Evolutionary conservation across 2,329 filamentous ascomycete species (phyloP), one percentile per base, ranked within the genome.

Genomic region (Aspergillus fumigatiaffinis): DNA sequence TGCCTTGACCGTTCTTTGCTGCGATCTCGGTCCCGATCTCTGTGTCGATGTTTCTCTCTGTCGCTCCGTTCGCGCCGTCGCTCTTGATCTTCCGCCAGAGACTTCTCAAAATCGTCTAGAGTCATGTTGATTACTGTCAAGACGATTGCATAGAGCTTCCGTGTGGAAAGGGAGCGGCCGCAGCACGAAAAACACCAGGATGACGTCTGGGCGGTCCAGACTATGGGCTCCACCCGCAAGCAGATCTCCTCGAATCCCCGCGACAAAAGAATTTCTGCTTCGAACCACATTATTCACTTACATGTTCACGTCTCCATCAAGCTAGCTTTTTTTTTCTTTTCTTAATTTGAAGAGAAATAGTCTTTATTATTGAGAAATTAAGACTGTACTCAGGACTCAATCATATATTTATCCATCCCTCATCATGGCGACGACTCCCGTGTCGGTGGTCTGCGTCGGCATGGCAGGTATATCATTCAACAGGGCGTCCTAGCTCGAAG

Each of bases 391-490:
- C 14, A 38, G 4, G 32, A 38, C 32, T 35, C 14, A 1, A 38
- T 12, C 12, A 32, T 7, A 38, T 17, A 3, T 42, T n/a, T 41
- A 21, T n/a, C 17, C 12, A 21, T 51, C 32, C 38, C 54, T 60
- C 63, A 74, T 38, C 55, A 82, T 83, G 75, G 74, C 80, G 60
- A 68, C 73, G 58, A 76, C 81, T 61, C 90, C 91, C 44, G 87
- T 91, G 49, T 85, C 90, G 60, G 87, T 99, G 59, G 92, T 97
- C 68, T 97, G 92, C 75, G 87, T 99, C 51, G 94, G 94, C 80
- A 97, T 97, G 93, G 94, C 94, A 68, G 93, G 87, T 88, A 77
- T 69, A 79, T 41, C 50, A 20, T 50, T n/a, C 14, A 10, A 12
- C 51, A 20, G 21, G n/a, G 20, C 10, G 7, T 52, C 53, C 51